Percentiles rank a stretch among this genome's conserved stretches.
phyloP scores from a whole-genome alignment of 495 filamentous ascomycete genomes.

The Pseudevernia furfuracea region DNA sequence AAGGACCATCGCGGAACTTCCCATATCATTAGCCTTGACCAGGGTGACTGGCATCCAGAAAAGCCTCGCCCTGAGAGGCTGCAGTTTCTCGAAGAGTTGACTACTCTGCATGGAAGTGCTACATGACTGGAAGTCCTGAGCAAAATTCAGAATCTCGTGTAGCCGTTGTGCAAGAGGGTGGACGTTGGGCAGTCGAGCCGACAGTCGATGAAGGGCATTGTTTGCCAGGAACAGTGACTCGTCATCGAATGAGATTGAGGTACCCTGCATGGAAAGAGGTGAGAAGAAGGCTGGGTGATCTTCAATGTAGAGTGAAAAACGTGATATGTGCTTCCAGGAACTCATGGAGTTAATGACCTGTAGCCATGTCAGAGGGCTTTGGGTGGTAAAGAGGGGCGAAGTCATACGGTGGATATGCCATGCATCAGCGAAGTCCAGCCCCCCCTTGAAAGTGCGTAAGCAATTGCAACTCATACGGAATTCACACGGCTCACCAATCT shows the following conservation, averaged over 20 bases:
- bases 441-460: slow-evolving; percentile 48
- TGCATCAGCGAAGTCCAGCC: slow-evolving; percentile 89
- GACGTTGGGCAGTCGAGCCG: slow-evolving; percentile 61
- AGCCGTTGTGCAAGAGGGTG: slow-evolving; percentile 67
- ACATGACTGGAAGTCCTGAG: slow-evolving; percentile 68
- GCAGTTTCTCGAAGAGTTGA: slow-evolving; percentile 80
- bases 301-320: slow-evolving; percentile 76
- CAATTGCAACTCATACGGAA: slow-evolving; percentile 17
- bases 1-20: slow-evolving; percentile 43
- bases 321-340: slow-evolving; percentile 81
- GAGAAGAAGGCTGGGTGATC: slow-evolving; percentile 42
- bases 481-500: slow-evolving; percentile 67
- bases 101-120: slow-evolving; percentile 51
- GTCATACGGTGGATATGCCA: slow-evolving; percentile 73
- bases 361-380: slow-evolving; percentile 32
- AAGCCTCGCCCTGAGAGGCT: slow-evolving; percentile 80
- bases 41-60: slow-evolving; percentile 87
- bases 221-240: slow-evolving; percentile 57
- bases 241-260: slow-evolving; percentile 58
- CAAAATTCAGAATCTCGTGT: slow-evolving; percentile 70
- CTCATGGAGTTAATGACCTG: slow-evolving; percentile 87
- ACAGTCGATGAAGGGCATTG: slow-evolving; percentile 61
- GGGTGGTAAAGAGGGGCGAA: background rate
- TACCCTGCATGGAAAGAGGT: slow-evolving; percentile 54
- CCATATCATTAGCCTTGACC: slow-evolving; percentile 44